Percentiles rank a stretch among this genome's conserved stretches.
Evolutionary conservation across 2,329 filamentous ascomycete species (phyloP).

Genomic region (Neocucurbitaria cava): DNA sequence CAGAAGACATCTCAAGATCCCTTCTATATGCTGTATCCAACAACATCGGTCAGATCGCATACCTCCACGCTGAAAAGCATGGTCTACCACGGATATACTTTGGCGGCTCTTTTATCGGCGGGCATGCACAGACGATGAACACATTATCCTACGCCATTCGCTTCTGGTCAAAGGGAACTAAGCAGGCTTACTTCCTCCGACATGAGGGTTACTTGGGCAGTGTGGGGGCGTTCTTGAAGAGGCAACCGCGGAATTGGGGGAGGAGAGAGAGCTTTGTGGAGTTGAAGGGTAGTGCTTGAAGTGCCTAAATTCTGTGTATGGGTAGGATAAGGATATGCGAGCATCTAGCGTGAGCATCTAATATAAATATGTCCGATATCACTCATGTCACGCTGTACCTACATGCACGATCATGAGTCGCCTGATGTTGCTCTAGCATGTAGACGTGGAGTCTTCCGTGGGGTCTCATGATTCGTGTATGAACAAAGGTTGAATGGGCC

Average conservation of each 20-base stretch:
- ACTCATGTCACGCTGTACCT: background rate
- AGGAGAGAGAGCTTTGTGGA: constrained; percentile 72
- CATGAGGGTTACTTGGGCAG: constrained; percentile 96
- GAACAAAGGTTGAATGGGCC: too few species aligned
- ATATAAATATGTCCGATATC: background rate
- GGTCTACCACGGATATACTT: constrained; percentile 94
- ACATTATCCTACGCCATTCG: constrained; percentile 95
- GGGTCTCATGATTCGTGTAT: too few species aligned
- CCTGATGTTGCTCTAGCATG: too few species aligned
- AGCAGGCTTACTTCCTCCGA: constrained; percentile 93
- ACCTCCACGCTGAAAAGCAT: constrained; percentile 96
- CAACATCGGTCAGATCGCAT: constrained; percentile 98
- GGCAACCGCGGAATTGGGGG: constrained; percentile 91
- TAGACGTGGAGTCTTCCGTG: too few species aligned
- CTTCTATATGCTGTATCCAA: constrained; percentile 93
- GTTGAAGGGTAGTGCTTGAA: background rate
- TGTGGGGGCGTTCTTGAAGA: constrained; percentile 91
- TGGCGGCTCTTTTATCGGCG: constrained; percentile 94
- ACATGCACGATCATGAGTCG: constrained; percentile 5
- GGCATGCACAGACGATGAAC: constrained; percentile 97
- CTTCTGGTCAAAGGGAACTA: constrained; percentile 94
- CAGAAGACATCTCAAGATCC: constrained; percentile 87
- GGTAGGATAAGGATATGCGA: background rate
- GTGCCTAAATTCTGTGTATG: too few species aligned
- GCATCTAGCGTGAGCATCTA: background rate